These are phyloP conservation scores for Ascocoryne sarcoides DNA, from an alignment of 2,329 filamentous ascomycete genomes.

Conservation along the genomic window DNA sequence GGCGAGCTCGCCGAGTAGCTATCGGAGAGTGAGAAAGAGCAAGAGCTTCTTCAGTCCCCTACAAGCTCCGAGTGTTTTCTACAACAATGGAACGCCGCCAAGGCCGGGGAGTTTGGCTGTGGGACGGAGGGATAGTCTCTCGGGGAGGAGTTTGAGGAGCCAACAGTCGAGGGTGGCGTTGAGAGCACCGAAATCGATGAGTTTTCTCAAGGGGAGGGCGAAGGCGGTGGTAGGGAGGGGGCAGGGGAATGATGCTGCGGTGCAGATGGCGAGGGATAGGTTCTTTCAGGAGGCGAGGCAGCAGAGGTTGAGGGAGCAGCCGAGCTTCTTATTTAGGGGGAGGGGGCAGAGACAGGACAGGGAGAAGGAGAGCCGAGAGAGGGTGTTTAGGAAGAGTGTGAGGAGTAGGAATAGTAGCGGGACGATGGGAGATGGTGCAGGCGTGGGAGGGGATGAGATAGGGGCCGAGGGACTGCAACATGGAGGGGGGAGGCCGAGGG, in stretches of 20 bases:
- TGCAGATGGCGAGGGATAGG: slow-evolving; percentile 31
- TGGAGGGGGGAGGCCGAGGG: slow-evolving; percentile 14
- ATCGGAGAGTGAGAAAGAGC: slow-evolving; percentile 43
- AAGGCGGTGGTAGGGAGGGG: neutral
- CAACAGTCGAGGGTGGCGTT: slow-evolving; percentile 27
- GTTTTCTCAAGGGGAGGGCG: slow-evolving; percentile 34
- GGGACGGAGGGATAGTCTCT: slow-evolving; percentile 5
- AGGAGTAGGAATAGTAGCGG: slow-evolving; percentile 37
- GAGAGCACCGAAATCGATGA: slow-evolving; percentile 46
- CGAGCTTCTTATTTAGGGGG: slow-evolving; percentile 38
- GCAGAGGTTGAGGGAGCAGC: slow-evolving; percentile 32
- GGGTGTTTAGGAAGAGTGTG: slow-evolving; percentile 40
- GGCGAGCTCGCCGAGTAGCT: slow-evolving; percentile 39
- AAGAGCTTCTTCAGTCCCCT: slow-evolving; percentile 42
- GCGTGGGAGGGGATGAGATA: neutral
- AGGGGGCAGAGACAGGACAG: slow-evolving; percentile 28
- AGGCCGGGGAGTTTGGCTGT: slow-evolving; percentile 8
- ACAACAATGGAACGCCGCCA: slow-evolving; percentile 24
- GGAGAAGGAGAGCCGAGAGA: slow-evolving; percentile 25
- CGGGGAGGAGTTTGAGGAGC: slow-evolving; percentile 7
- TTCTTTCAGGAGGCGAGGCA: slow-evolving; percentile 30
- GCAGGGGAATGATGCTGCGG: slow-evolving; percentile 28
- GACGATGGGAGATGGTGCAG: neutral
- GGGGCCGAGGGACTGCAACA: neutral
- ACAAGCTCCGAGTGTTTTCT: slow-evolving; percentile 21